Base-by-base conservation (phyloP, 2,329 filamentous ascomycete genomes). In the Fusarium verrucosum region DNA sequence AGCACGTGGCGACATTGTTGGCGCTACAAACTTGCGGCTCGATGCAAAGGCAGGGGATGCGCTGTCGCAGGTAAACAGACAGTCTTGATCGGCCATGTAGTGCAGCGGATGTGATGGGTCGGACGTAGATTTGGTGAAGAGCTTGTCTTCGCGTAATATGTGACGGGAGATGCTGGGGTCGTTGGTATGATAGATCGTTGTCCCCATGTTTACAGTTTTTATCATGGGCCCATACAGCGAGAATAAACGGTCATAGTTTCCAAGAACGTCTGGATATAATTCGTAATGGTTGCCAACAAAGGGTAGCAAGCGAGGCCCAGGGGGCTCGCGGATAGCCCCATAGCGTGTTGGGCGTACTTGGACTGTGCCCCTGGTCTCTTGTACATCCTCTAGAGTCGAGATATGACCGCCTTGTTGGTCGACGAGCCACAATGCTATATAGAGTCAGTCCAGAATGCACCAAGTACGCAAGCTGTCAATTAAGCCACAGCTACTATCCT, bases 21-120 rank as follows among this genome's bases (percentile, higher is more conserved):
- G 85, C 0, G 86, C 84, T 1, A 89, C 69, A 72, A 88, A 89
- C 69, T 89, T 89, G 75, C 89, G 87, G 1, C 82, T 80, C 0
- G 80, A 65, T 13, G 73, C 69, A 82, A 82, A 87, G 47, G 81
- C 77, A 11, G 80, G 76, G 0, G 80, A 82, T 14, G 84, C 77
- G 0, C 83, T 86, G 65, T 86, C 83, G 50, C 78, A 76, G 3
- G 81, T 50, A 60, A 83, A 83, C 13, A 83, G 73, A 1, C 79
- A 77, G 23, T 78, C 73, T 10, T 71, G 64, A 17, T 75, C 75
- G 68, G 80, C 82, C 68, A 83, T 77, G 7, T 74, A 74, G 42
- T 74, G 66, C 1, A 83, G 73, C 33, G 85, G 77, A 69, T 85
- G 84, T 2, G 76, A 78, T 73, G 84, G 76, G 75, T 76, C 76